Evolutionary conservation across 1,284 basidiomycete species (phyloP).

Genomic region (Pterulicium gracile): DNA sequence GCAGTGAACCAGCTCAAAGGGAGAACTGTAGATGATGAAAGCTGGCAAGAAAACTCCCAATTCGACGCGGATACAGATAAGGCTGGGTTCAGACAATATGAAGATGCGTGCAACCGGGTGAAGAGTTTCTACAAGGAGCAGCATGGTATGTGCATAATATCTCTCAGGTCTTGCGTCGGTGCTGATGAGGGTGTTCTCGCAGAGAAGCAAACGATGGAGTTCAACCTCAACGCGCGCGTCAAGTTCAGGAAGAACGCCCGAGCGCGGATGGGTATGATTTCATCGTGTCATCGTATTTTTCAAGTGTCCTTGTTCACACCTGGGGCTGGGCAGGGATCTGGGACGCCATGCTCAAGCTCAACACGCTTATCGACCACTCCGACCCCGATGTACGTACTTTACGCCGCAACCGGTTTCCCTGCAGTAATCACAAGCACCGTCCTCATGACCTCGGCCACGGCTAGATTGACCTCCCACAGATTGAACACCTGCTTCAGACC

Average conservation of each 20-base stretch:
- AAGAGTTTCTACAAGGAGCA: slow-evolving; percentile 85
- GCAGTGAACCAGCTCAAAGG: slow-evolving; percentile 63
- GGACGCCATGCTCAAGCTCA: slow-evolving; percentile 87
- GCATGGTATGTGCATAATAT: slow-evolving; percentile 41
- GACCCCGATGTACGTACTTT: slow-evolving; percentile 61
- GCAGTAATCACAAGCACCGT: too few relatives aligned
- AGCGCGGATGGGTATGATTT: slow-evolving; percentile 44
- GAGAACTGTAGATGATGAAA: slow-evolving; percentile 17
- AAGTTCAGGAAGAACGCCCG: slow-evolving; percentile 57
- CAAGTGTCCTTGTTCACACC: background rate
- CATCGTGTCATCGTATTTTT: slow-evolving; percentile 2
- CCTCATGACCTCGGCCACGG: slow-evolving; percentile 10
- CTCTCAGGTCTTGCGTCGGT: slow-evolving; percentile 1
- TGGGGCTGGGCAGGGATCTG: slow-evolving; percentile 39
- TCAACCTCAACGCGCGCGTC: slow-evolving; percentile 70
- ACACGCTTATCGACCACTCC: slow-evolving; percentile 82
- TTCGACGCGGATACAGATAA: slow-evolving; percentile 79
- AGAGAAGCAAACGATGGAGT: slow-evolving; percentile 84
- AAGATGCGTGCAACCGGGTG: slow-evolving; percentile 77
- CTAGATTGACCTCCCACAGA: slow-evolving; percentile 73
- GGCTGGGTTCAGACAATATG: slow-evolving; percentile 58
- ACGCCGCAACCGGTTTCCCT: too few relatives aligned
- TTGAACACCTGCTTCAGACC: slow-evolving; percentile 85
- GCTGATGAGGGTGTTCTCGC: slow-evolving; percentile 6
- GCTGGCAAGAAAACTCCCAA: slow-evolving; percentile 49